Conservation (phyloP, 1,139 yeast species). For the Candida sojae region DNA sequence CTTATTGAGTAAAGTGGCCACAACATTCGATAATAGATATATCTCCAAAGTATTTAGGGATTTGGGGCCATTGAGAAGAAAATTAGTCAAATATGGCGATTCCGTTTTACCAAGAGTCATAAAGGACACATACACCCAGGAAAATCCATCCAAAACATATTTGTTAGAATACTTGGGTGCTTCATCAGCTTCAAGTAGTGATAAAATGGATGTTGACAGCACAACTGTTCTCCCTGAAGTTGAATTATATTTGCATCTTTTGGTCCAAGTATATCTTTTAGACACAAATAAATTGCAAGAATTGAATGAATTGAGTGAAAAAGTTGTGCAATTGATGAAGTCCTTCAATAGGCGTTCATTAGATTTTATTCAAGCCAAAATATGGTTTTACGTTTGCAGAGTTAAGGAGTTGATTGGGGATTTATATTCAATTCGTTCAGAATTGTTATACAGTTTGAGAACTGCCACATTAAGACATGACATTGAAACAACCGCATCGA, state of each 20-base stretch:
- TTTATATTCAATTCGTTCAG: conserved; percentile 64
- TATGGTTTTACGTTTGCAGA: conserved; percentile 90
- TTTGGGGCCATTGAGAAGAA: conserved; percentile 71
- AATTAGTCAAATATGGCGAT: conserved; percentile 43
- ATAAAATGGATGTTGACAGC: conserved; percentile 14
- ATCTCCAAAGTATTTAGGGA: conserved; percentile 85
- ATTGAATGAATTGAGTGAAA: conserved; percentile 53
- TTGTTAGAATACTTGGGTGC: conserved; percentile 40
- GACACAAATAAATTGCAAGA: conserved; percentile 56
- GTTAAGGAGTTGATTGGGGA: conserved; percentile 70
- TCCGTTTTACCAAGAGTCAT: conserved; percentile 58
- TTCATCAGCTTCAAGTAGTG: conserved; percentile 17
- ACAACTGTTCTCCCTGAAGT: conserved; percentile 58
- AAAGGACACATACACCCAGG: conserved; percentile 43
- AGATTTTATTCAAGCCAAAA: conserved; percentile 84
- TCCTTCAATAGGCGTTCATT: conserved; percentile 77
- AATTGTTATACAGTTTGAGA: conserved; percentile 72
- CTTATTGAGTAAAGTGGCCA: conserved; percentile 68
- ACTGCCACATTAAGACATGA: conserved; percentile 93
- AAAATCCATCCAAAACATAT: conserved; percentile 39
- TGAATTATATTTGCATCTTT: conserved; percentile 76
- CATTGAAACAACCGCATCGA: conserved; percentile 84
- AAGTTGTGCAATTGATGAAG: conserved; percentile 57
- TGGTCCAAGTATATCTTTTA: conserved; percentile 74
- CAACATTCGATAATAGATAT: conserved; percentile 82